Percentiles rank a stretch among this genome's conserved stretches.
phyloP scores from a whole-genome alignment of 352 stramenopile species.

The Pythium brassicae region DNA sequence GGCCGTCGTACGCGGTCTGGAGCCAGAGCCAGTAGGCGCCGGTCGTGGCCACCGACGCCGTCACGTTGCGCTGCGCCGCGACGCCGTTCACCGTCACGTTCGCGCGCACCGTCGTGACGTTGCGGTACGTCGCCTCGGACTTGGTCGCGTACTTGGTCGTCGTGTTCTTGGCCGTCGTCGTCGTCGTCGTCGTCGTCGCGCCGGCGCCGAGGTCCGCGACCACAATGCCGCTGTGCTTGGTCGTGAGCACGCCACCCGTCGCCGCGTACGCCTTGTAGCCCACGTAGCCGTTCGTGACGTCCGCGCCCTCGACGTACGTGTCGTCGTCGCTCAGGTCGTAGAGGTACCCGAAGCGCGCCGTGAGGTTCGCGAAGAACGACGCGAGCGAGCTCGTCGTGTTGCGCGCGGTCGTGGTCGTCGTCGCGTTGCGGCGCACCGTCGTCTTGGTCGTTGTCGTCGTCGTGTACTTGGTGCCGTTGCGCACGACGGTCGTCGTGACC shows the following conservation, averaged over 20 bases:
- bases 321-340: slow-evolving; percentile 40
- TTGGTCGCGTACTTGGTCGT: slow-evolving; percentile 17
- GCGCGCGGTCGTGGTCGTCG: slow-evolving; percentile 16
- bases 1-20: slow-evolving; percentile 46
- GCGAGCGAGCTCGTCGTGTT: slow-evolving; percentile 21
- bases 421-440: slow-evolving; percentile 29
- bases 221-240: slow-evolving; percentile 49
- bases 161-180: slow-evolving; percentile 21
- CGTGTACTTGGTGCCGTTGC: slow-evolving; percentile 48
- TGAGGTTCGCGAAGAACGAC: slow-evolving; percentile 26
- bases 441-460: slow-evolving; percentile 47
- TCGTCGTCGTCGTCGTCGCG: slow-evolving; percentile 3
- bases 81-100: slow-evolving; percentile 42
- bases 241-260: slow-evolving; percentile 32
- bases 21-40: slow-evolving; percentile 64
- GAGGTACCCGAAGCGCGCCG: slow-evolving; percentile 33
- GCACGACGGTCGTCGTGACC: slow-evolving; percentile 37
- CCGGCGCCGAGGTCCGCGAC: slow-evolving; percentile 27
- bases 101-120: slow-evolving; percentile 26
- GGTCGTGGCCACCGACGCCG: slow-evolving; percentile 34
- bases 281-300: slow-evolving; percentile 43
- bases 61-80: slow-evolving; percentile 31
- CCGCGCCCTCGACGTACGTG: slow-evolving; percentile 28
- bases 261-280: slow-evolving; percentile 34
- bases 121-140: slow-evolving; percentile 28